Evolutionary conservation across 306 rosid species (phyloP).

Genomic region (Purshia tridentata): DNA sequence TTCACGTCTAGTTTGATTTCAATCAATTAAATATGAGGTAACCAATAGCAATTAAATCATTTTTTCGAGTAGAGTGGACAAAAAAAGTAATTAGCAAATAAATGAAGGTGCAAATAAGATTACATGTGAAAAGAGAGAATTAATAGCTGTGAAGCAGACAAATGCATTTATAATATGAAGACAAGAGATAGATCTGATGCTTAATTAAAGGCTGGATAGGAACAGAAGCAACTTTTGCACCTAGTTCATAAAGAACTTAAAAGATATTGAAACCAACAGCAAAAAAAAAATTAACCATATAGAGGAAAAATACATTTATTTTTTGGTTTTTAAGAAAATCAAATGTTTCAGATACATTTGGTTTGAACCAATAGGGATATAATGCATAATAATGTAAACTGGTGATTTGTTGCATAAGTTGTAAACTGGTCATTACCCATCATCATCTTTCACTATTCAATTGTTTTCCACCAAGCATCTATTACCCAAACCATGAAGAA

Average conservation of each 20-base stretch:
- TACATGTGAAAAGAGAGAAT: not conserved
- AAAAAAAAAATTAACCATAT: not conserved
- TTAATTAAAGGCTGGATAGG: not conserved
- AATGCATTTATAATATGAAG: not conserved
- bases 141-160: not conserved
- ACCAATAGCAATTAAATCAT: conserved; percentile 7
- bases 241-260: not conserved
- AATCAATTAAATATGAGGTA: not conserved
- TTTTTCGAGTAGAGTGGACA: not conserved
- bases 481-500: too few species aligned
- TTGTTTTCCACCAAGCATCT: not conserved
- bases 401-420: not conserved
- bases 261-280: not conserved
- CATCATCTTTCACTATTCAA: not conserved
- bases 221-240: not conserved
- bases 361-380: not conserved
- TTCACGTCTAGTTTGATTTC: conserved; percentile 6
- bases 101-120: not conserved
- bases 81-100: not conserved
- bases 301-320: not conserved
- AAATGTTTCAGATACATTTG: not conserved
- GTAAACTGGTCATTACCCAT: not conserved
- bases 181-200: not conserved
- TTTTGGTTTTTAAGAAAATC: not conserved
- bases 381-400: not conserved